Percentiles rank a stretch among this genome's conserved stretches.
phyloP scores from a whole-genome alignment of 2,329 filamentous ascomycete species.

The Cladosporium sp. region DNA sequence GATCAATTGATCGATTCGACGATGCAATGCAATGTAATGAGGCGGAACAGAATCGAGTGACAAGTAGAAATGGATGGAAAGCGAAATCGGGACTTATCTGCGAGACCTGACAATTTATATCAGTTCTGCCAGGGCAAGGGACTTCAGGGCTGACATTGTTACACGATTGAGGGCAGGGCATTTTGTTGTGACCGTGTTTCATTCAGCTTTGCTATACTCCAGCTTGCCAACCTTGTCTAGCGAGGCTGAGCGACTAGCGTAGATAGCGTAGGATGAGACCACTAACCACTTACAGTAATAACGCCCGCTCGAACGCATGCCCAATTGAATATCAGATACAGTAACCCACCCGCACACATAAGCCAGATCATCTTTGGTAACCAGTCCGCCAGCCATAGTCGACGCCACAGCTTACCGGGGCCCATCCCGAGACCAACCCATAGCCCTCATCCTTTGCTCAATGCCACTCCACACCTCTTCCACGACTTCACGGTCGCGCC shows the following conservation, averaged over 20 bases:
- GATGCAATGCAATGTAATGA: no score
- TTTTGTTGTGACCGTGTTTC: neutral
- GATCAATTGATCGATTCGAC: neutral
- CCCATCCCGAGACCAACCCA: constrained; percentile 77
- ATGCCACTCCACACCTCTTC: constrained; percentile 90
- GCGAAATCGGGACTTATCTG: neutral
- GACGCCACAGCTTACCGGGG: constrained; percentile 13
- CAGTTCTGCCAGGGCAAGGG: neutral
- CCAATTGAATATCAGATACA: constrained; percentile 16
- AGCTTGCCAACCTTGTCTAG: neutral
- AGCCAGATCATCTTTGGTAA: neutral
- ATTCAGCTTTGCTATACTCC: neutral
- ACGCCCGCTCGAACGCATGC: constrained; percentile 20
- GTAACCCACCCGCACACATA: neutral
- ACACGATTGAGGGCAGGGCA: neutral
- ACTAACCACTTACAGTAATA: constrained; percentile 7
- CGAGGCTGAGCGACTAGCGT: constrained; percentile 9
- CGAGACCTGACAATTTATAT: neutral
- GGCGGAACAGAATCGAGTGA: neutral
- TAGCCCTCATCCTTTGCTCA: constrained; percentile 81
- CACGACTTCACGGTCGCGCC: constrained; percentile 89
- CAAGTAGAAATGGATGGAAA: neutral
- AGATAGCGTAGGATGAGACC: neutral
- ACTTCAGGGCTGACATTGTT: neutral
- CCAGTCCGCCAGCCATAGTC: neutral